Conservation (phyloP, 2,329 filamentous ascomycete genomes). For the Dendryphion nanum region DNA sequence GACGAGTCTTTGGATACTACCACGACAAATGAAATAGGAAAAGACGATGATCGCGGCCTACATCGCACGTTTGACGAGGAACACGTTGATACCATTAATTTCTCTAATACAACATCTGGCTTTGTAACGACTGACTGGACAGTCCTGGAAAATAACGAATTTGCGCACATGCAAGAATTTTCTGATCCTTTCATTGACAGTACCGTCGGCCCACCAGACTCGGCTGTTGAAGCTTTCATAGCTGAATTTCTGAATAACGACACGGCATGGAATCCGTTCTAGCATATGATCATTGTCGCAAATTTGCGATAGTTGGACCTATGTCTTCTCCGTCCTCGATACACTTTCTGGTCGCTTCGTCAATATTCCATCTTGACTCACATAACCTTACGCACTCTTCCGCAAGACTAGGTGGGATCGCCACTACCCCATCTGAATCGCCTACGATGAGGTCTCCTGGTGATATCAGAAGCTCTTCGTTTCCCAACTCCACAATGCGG, state of each 20-base stretch:
- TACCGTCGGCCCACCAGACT: conserved; percentile 1
- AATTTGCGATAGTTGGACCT: conserved; percentile 5
- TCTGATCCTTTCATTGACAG: background rate
- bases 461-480: conserved; percentile 2
- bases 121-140: conserved; percentile 4
- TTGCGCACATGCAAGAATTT: background rate
- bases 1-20: background rate
- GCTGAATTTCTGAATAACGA: conserved; percentile 7
- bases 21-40: background rate
- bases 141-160: conserved; percentile 3
- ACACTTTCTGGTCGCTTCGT: conserved; percentile 6
- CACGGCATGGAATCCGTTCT: conserved; percentile 9
- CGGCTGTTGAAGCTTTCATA: conserved; percentile 8
- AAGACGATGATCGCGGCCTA: no score
- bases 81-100: background rate
- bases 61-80: background rate
- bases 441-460: conserved; percentile 8
- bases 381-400: conserved; percentile 7
- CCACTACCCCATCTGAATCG: conserved; percentile 7
- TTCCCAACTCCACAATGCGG: conserved; percentile 2
- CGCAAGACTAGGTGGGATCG: conserved; percentile 3
- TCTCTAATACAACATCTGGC: background rate
- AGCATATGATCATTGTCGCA: conserved; percentile 4
- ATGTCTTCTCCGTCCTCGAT: conserved; percentile 7
- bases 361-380: conserved; percentile 6